Evolutionary conservation across 345 rosid species (phyloP).

Genomic region (Punica granatum): DNA sequence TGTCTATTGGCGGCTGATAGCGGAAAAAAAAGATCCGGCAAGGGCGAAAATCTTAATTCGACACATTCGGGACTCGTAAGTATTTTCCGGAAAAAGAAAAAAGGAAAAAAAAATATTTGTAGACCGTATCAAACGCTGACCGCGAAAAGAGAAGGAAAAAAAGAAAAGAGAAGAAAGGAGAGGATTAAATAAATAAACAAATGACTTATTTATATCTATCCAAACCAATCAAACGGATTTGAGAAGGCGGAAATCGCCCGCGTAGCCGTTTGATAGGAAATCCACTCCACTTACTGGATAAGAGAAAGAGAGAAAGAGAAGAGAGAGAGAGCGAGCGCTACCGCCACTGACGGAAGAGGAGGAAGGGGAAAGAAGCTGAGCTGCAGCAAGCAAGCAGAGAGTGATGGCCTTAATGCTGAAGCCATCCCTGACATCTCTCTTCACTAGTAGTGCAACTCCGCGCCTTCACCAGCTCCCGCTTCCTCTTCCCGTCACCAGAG

Average conservation of each 20-base stretch:
- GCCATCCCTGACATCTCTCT: slow-evolving; percentile 27
- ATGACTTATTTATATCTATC: neutral
- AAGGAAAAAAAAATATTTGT: no score
- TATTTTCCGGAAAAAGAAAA: no score
- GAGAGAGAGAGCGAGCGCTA: neutral
- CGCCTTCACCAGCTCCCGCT: slow-evolving; percentile 10
- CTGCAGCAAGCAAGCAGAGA: slow-evolving; percentile 1
- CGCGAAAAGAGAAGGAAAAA: no score
- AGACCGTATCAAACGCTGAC: no score
- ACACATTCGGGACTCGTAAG: no score
- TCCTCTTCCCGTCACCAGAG: slow-evolving; percentile 5
- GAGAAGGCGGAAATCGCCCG: slow-evolving; percentile 24
- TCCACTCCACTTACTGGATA: slow-evolving; percentile 21
- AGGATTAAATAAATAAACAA: no score
- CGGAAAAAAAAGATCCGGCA: no score
- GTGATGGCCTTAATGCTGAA: slow-evolving; percentile 31
- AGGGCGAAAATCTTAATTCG: no score
- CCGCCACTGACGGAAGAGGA: neutral
- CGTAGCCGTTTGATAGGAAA: slow-evolving; percentile 23
- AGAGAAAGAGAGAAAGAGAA: slow-evolving; percentile 12
- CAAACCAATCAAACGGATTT: neutral
- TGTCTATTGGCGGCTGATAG: no score
- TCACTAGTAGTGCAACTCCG: slow-evolving; percentile 5
- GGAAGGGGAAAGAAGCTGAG: no score
- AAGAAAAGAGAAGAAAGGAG: no score